These are phyloP conservation scores for Tirmania nivea DNA, from an alignment of 495 filamentous ascomycete species.

Conservation along the genomic window DNA sequence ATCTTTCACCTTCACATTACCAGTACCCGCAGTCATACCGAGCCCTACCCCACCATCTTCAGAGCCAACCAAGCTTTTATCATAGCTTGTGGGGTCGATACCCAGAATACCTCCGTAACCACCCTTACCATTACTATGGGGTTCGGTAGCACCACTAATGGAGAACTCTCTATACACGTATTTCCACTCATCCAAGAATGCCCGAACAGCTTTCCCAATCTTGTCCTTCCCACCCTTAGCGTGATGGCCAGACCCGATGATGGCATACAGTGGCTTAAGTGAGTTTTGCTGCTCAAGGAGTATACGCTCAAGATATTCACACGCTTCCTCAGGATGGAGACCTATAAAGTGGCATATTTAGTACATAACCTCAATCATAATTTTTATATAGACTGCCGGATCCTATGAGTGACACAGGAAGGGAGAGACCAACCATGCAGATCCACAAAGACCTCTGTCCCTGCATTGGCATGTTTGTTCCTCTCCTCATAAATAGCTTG, in stretches of 20 bases:
- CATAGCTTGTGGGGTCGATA: conserved; percentile 76
- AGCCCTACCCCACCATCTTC: background rate
- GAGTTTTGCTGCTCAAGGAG: conserved; percentile 60
- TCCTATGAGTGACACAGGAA: background rate
- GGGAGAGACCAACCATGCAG: conserved; percentile 38
- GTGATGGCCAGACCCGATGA: conserved; percentile 91
- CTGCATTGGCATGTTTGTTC: conserved; percentile 42
- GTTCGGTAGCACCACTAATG: conserved; percentile 39
- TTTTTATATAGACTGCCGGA: background rate
- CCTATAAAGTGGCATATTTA: conserved; percentile 21
- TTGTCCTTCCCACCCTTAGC: conserved; percentile 99
- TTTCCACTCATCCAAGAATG: conserved; percentile 83
- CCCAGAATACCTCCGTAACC: conserved; percentile 87
- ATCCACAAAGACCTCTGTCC: conserved; percentile 75
- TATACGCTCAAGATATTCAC: conserved; percentile 76
- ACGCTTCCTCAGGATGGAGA: conserved; percentile 88
- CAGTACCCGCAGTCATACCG: background rate
- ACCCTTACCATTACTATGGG: conserved; percentile 35
- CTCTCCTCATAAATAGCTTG: conserved; percentile 81
- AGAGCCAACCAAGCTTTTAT: conserved; percentile 33
- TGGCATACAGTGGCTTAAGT: conserved; percentile 66
- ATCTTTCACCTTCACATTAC: background rate
- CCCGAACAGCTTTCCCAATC: conserved; percentile 78
- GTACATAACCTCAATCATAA: background rate
- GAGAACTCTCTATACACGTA: conserved; percentile 94